Conservation (phyloP, 495 filamentous ascomycete genomes). For the Trichoderma asperelloides region DNA sequence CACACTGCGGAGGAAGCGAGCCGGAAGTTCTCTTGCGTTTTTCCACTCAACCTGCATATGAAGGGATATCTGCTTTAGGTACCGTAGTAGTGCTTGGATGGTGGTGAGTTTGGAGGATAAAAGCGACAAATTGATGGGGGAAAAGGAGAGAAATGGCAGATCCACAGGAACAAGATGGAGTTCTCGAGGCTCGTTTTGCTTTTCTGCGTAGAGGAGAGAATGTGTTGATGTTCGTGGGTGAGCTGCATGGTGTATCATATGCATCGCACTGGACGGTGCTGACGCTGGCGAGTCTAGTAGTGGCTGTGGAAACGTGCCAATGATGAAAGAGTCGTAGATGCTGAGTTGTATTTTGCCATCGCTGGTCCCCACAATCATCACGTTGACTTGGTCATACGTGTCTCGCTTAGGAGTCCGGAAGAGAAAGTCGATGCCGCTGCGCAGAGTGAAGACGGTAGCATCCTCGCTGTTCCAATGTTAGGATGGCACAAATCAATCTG, state of each 20-base stretch:
- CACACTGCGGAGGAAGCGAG: conserved; percentile 64
- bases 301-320: conserved; percentile 54
- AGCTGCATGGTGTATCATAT: conserved; percentile 55
- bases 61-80: conserved; percentile 65
- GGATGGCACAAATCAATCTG: background rate
- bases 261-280: conserved; percentile 14
- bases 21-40: conserved; percentile 69
- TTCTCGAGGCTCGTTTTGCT: conserved; percentile 19
- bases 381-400: conserved; percentile 66
- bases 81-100: conserved; percentile 75
- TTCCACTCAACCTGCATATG: conserved; percentile 75
- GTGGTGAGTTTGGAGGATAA: conserved; percentile 80
- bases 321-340: conserved; percentile 84
- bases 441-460: conserved; percentile 55
- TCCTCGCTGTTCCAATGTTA: conserved; percentile 46
- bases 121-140: conserved; percentile 70
- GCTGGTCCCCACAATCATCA: conserved; percentile 69
- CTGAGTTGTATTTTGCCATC: conserved; percentile 73
- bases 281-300: conserved; percentile 13
- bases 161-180: conserved; percentile 69
- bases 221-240: conserved; percentile 71
- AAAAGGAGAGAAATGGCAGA: conserved; percentile 69
- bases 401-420: conserved; percentile 53
- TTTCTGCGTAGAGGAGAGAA: conserved; percentile 49
- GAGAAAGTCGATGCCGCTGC: conserved; percentile 60